Percentiles rank a stretch among this genome's conserved stretches.
Evolutionary conservation across 306 rosid genomes (phyloP).

Genomic region (Fagus crenata): DNA sequence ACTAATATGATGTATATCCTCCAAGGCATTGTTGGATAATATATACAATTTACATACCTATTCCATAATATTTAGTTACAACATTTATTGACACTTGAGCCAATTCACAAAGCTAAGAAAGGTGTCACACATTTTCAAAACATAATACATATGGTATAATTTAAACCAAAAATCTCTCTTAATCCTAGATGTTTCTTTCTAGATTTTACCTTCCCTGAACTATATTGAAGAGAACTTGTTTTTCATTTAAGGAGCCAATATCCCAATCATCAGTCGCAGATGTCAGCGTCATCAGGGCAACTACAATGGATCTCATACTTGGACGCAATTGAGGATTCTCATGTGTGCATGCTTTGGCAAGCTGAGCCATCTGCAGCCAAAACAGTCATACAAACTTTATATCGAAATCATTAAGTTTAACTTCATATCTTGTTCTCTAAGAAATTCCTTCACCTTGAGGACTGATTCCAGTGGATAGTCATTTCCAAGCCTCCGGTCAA

Average conservation of each 20-base stretch:
- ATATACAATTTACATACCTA: too few species aligned
- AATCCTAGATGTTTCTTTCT: too few species aligned
- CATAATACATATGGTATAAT: too few species aligned
- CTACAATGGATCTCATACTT: slow-evolving; percentile 81
- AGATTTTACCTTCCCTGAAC: slow-evolving; percentile 76
- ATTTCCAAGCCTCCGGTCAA: slow-evolving; percentile 73
- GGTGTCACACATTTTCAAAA: too few species aligned
- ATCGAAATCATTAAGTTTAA: background rate
- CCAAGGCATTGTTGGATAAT: too few species aligned
- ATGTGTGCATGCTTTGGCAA: slow-evolving; percentile 77
- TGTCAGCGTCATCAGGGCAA: slow-evolving; percentile 81
- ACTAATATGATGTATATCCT: too few species aligned
- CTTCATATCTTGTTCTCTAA: background rate
- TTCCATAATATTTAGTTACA: too few species aligned
- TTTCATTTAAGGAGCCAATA: slow-evolving; percentile 61
- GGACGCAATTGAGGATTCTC: slow-evolving; percentile 75
- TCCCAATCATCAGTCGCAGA: slow-evolving; percentile 80
- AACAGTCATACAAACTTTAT: slow-evolving; percentile 6
- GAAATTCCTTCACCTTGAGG: slow-evolving; percentile 58
- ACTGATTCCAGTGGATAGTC: slow-evolving; percentile 67
- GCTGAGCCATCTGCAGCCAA: slow-evolving; percentile 65
- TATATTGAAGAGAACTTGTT: slow-evolving; percentile 58
- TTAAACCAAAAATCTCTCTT: too few species aligned
- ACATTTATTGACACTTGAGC: too few species aligned
- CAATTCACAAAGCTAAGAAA: too few species aligned